Conservation (phyloP, 352 stramenopile genomes). For the Pythium sp. region DNA sequence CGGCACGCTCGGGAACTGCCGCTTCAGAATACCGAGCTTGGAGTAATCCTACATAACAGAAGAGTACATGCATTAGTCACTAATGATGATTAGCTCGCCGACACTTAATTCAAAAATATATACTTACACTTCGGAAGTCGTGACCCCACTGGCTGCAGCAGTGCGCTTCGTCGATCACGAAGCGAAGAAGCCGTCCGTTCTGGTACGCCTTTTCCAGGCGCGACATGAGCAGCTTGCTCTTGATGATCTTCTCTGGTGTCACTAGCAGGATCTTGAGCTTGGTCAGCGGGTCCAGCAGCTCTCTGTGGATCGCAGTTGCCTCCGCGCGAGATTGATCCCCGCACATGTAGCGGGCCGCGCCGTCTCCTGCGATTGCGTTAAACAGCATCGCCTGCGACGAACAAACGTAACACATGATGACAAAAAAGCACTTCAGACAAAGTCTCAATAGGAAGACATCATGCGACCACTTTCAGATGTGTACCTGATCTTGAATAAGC, state of each 20-base stretch:
- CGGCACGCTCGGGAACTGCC: slow-evolving; percentile 87
- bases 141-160: slow-evolving; percentile 85
- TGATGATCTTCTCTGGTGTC: slow-evolving; percentile 92
- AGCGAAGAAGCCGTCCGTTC: slow-evolving; percentile 73
- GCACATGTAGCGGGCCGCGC: slow-evolving; percentile 45
- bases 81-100: background rate
- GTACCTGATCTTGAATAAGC: slow-evolving; percentile 91
- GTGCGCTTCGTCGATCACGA: slow-evolving; percentile 93
- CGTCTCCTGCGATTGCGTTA: slow-evolving; percentile 60
- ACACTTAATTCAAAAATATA: background rate
- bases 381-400: slow-evolving; percentile 56
- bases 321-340: slow-evolving; percentile 55
- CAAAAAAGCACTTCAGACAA: no score
- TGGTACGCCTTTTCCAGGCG: slow-evolving; percentile 90
- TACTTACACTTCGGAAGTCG: slow-evolving; percentile 68
- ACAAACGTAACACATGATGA: no score
- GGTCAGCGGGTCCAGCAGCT: slow-evolving; percentile 70
- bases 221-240: slow-evolving; percentile 86
- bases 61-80: background rate
- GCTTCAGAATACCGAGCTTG: slow-evolving; percentile 89
- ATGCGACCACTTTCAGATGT: no score
- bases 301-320: slow-evolving; percentile 62
- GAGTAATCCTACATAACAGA: slow-evolving; percentile 77
- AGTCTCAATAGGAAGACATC: no score
- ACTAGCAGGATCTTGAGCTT: slow-evolving; percentile 85